Base-by-base conservation (phyloP, 768 basidiomycete species). In the Symmetrospora coprosmae region DNA sequence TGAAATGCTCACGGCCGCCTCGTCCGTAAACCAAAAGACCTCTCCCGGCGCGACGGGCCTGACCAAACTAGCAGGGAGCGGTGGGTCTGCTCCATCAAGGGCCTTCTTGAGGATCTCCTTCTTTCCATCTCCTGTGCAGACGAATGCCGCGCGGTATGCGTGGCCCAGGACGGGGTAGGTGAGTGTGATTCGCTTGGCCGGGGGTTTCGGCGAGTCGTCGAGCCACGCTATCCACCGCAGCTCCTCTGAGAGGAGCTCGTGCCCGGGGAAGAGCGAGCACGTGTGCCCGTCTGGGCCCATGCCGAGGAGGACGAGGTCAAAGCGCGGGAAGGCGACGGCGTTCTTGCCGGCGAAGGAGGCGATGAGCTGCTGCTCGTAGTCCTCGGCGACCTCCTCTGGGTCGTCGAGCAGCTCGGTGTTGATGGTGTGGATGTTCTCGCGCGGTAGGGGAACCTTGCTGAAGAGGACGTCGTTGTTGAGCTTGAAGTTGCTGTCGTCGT, bases 251-350 rank as follows among this genome's bases (percentile, higher is more conserved):
- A 99, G 79, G 37, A 96, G 79, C 35, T 73, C 74, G 70, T 97
- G 92, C n/a, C 79, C 85, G 8, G 94, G 94, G 81, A 99, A 99
- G 66, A 99, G 82, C 6, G 87, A 90, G 63, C 85, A 89, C 39
- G 92, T 97, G 77, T 99, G 94, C n/a, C 92, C 53, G 71, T 96
- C 94, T 4, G 86, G 87, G 30, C 94, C 94, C 80, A 91, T 83
- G 48, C 94, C 94, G 50, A 99, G 83, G 41, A 99, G 81, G 75
- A 97, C 85, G 71, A 99, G 81, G 72, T 99, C 94, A 73, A 99
- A 97, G 50, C 94, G 78, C 64, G 94, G 94, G 79, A 96, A 97
- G 62, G 91, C 83, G 17, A 92, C 92, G 4, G 89, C 78, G 71
- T 96, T 88, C 71, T 83, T 86, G 70, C 84, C 82, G 0, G 91